A percentile compares a stretch with the other conserved stretches of the same genome.
Conservation (phyloP, 1,284 basidiomycete genomes). For the Irpex rosettiformis region DNA sequence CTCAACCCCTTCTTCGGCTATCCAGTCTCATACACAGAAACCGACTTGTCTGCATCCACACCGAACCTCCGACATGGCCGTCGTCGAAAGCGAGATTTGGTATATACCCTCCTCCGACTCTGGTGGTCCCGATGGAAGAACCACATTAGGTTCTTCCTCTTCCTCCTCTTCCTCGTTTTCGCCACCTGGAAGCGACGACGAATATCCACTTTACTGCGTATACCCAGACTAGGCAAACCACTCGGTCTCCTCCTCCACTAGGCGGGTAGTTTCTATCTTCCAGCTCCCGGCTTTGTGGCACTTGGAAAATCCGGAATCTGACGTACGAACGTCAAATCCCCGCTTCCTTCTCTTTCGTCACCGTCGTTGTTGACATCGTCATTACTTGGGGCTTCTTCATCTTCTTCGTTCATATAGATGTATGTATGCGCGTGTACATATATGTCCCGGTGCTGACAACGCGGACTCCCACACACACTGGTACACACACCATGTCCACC, state of each 20-base stretch:
- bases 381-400: neutral
- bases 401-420: neutral
- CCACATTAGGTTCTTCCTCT: conserved; percentile 32
- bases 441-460: neutral
- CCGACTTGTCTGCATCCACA: conserved; percentile 21
- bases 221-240: neutral
- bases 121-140: conserved; percentile 64
- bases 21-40: conserved; percentile 39
- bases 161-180: conserved; percentile 18
- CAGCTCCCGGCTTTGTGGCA: neutral
- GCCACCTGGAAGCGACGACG: conserved; percentile 3
- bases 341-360: too few relatives aligned
- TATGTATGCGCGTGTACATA: neutral
- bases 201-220: neutral
- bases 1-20: conserved; percentile 87
- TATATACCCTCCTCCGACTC: conserved; percentile 59
- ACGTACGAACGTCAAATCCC: too few relatives aligned
- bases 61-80: conserved; percentile 54
- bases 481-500: too few relatives aligned
- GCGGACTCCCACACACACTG: neutral
- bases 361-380: too few relatives aligned
- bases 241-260: neutral
- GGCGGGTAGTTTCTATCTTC: neutral
- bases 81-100: conserved; percentile 66
- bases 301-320: too few relatives aligned